Evolutionary conservation across 2,329 filamentous ascomycete genomes (phyloP).

Genomic region (Trichoderma koningiopsis): DNA sequence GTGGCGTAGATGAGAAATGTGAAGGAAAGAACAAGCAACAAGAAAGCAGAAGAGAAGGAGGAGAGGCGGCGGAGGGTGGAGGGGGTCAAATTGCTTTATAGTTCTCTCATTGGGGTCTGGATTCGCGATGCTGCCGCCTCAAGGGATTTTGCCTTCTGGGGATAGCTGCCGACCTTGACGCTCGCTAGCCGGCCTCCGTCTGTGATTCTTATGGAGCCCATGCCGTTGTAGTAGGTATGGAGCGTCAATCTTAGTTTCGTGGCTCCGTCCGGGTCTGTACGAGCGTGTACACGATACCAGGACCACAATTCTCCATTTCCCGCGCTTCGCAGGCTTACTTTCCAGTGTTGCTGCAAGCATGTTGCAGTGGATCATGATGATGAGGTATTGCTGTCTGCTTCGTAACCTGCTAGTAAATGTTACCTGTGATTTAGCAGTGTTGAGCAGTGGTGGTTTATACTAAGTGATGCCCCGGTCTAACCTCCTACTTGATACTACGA

Average conservation of each 20-base stretch:
- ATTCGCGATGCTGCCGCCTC: conserved; percentile 2
- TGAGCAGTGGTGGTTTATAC: background rate
- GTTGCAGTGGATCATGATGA: background rate
- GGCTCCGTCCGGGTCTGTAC: background rate
- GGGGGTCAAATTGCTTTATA: conserved; percentile 27
- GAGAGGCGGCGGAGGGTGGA: conserved; percentile 5
- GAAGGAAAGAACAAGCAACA: conserved; percentile 1
- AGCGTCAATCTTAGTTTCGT: conserved; percentile 3
- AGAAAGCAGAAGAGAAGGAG: background rate
- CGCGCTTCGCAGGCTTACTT: background rate
- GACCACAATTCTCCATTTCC: background rate
- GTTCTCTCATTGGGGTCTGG: background rate
- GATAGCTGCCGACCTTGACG: conserved; percentile 12
- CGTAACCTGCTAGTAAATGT: background rate
- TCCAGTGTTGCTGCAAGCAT: background rate
- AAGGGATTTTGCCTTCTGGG: conserved; percentile 10
- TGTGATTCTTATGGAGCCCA: background rate
- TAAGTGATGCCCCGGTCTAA: background rate
- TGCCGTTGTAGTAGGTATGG: conserved; percentile 7
- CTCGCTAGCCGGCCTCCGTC: conserved; percentile 2
- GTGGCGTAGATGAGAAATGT: background rate
- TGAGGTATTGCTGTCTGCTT: background rate
- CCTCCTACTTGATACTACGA: background rate
- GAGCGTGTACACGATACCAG: background rate
- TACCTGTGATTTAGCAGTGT: background rate